Percentiles rank a stretch among this genome's conserved stretches.
Conservation (phyloP, 2,329 filamentous ascomycete species). For the Aureobasidium pullulans region DNA sequence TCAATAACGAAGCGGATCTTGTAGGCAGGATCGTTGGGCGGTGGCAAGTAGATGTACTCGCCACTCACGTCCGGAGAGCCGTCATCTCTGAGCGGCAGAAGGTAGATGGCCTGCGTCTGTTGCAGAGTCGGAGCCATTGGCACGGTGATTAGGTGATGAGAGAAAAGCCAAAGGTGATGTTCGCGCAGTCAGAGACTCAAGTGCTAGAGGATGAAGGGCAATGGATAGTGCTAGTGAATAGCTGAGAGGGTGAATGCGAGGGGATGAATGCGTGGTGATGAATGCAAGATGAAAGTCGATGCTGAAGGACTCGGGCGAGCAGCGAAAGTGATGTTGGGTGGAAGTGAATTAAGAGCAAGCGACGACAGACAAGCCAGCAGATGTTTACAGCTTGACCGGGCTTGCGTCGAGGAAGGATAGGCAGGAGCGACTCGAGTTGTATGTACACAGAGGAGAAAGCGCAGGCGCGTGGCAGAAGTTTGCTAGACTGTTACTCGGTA, state of each 20-base stretch:
- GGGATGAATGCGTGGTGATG: background rate
- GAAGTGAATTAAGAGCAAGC: background rate
- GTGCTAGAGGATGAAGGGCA: background rate
- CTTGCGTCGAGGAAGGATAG: background rate
- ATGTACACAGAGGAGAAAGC: constrained; percentile 8
- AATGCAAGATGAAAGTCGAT: background rate
- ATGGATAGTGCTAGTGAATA: background rate
- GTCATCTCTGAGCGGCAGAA: constrained; percentile 84
- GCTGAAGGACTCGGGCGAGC: background rate
- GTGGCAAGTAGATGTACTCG: constrained; percentile 85
- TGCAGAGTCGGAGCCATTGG: constrained; percentile 30
- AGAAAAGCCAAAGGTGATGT: background rate
- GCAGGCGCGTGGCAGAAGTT: constrained; percentile 11
- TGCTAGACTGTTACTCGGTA: constrained; percentile 7
- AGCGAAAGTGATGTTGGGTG: constrained; percentile 2
- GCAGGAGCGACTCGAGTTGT: constrained; percentile 1
- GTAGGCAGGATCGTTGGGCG: constrained; percentile 65
- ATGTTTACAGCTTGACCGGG: background rate
- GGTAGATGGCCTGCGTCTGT: constrained; percentile 54
- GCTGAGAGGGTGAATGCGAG: background rate
- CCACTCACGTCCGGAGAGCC: constrained; percentile 84
- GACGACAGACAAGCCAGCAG: background rate
- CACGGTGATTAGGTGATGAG: background rate
- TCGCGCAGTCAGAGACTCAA: background rate
- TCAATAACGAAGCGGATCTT: constrained; percentile 83